Conservation (phyloP, 495 filamentous ascomycete genomes). For the Aspergillus affinis region DNA sequence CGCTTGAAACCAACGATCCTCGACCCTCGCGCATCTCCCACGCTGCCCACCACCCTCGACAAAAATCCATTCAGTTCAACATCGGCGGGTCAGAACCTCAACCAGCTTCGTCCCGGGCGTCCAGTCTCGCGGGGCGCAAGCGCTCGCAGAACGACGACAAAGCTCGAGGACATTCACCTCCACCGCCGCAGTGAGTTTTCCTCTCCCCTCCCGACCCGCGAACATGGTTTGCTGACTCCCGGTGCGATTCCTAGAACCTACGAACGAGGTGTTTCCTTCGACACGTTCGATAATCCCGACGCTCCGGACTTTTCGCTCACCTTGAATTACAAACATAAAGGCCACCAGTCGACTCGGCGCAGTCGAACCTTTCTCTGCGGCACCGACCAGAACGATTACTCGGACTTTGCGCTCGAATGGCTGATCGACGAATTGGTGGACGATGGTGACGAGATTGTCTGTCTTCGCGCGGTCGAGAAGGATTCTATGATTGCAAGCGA, state of each 20-base stretch:
- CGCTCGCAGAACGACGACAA: conserved; percentile 25
- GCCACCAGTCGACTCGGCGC: conserved; percentile 79
- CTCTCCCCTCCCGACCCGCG: not conserved
- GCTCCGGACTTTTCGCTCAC: conserved; percentile 79
- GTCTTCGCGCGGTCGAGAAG: conserved; percentile 86
- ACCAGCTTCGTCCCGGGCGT: conserved; percentile 24
- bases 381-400: conserved; percentile 93
- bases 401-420: conserved; percentile 93
- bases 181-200: conserved; percentile 37
- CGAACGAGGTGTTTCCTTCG: conserved; percentile 74
- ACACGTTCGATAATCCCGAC: conserved; percentile 88
- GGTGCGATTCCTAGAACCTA: conserved; percentile 36
- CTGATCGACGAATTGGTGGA: conserved; percentile 92
- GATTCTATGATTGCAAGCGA: conserved; percentile 72
- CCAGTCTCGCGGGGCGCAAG: conserved; percentile 30
- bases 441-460: conserved; percentile 95
- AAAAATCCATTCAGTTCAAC: conserved; percentile 47
- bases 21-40: conserved; percentile 25
- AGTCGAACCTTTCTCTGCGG: conserved; percentile 93
- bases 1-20: conserved; percentile 34
- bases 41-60: conserved; percentile 27
- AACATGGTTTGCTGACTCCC: conserved; percentile 2
- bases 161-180: conserved; percentile 36
- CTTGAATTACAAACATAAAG: conserved; percentile 82
- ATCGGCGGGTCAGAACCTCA: conserved; percentile 32